Conservation (phyloP, 495 filamentous ascomycete genomes). For the Aspergillus bertholletiae region DNA sequence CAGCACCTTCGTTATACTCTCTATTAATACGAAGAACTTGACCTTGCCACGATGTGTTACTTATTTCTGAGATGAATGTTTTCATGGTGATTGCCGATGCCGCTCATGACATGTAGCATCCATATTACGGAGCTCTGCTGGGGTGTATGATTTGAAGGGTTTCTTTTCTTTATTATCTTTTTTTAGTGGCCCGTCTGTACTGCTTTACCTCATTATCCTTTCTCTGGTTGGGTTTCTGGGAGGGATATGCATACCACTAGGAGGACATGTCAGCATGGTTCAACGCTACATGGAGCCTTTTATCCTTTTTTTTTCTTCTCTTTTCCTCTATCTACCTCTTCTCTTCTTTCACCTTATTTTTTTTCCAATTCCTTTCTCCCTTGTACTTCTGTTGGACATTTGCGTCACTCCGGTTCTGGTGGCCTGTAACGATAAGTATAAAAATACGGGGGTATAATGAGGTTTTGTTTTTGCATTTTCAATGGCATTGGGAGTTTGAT, state of each 20-base stretch:
- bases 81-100: conserved; percentile 30
- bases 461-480: background rate
- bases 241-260: conserved; percentile 24
- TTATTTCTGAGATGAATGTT: conserved; percentile 19
- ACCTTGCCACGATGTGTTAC: conserved; percentile 27
- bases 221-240: conserved; percentile 29
- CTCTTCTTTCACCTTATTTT: conserved; percentile 15
- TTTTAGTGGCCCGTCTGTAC: conserved; percentile 22
- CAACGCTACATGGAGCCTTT: conserved; percentile 18
- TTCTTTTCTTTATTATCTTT: conserved; percentile 20
- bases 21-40: conserved; percentile 22
- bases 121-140: conserved; percentile 14
- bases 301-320: conserved; percentile 12
- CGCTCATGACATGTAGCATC: conserved; percentile 21
- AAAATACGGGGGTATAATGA: conserved; percentile 26
- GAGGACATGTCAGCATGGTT: conserved; percentile 24
- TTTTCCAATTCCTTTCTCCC: conserved; percentile 1
- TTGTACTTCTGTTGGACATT: conserved; percentile 6
- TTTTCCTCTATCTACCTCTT: conserved; percentile 10
- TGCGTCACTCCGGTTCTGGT: conserved; percentile 5
- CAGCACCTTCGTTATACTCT: conserved; percentile 11
- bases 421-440: conserved; percentile 41
- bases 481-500: background rate
- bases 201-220: conserved; percentile 34
- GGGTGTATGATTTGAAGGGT: conserved; percentile 21